phyloP scores from a whole-genome alignment of 2,329 filamentous ascomycete species.

The Colletotrichum sp. region DNA sequence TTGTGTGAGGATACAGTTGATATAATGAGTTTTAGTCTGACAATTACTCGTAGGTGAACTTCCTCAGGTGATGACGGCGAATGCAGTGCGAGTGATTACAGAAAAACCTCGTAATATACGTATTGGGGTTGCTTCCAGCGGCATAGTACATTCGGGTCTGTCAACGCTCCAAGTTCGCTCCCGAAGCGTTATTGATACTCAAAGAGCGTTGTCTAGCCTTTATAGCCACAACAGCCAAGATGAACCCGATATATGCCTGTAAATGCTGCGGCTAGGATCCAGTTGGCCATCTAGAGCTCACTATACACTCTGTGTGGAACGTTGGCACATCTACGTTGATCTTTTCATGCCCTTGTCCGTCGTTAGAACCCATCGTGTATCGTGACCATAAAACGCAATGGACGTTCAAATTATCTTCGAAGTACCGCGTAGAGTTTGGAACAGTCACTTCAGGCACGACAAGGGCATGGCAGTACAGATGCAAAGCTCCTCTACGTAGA shows the following conservation, averaged over 20 bases:
- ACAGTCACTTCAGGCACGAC: neutral
- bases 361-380: neutral
- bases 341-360: neutral
- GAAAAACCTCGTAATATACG: too few species aligned
- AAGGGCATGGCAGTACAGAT: neutral
- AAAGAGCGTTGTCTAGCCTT: neutral
- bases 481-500: neutral
- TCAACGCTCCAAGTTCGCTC: neutral
- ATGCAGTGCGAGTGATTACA: too few species aligned
- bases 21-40: too few species aligned
- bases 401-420: neutral
- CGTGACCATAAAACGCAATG: neutral
- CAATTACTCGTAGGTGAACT: too few species aligned
- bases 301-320: neutral
- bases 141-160: neutral
- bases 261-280: neutral
- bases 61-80: too few species aligned
- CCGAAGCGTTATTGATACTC: neutral
- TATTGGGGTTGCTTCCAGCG: neutral
- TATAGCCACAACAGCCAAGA: neutral
- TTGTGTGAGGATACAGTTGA: too few species aligned
- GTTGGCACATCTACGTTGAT: neutral
- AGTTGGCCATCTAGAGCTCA: neutral
- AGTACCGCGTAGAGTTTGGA: fast-evolving
- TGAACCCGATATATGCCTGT: neutral